Evolutionary conservation across 371 early-diverging fungal genomes (phyloP), one percentile per base, ranked within the genome.

Genomic region (Syncephalastrum monosporum): DNA sequence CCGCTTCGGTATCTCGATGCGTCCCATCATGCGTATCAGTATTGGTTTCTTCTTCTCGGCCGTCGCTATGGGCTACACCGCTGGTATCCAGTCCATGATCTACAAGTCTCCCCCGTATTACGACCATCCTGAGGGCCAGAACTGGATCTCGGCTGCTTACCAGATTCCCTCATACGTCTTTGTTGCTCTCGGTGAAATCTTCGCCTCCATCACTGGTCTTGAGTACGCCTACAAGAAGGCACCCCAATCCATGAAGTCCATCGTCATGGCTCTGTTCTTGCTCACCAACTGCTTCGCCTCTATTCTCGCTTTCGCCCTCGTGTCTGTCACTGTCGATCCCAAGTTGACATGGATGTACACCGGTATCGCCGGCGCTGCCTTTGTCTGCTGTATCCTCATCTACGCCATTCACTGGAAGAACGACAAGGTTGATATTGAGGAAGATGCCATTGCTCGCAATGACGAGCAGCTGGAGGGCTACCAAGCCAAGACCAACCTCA

Each of bases 141-240:
- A 73, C 57, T 63, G 77, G 42, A 75, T 91, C 17, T 68, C 74
- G 55, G 82, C 87, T 52, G 88, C 80, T 76, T 74, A 73, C 55
- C 89, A 89, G 64, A 64, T 87, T 27, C 87, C 86, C n/a, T 77
- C 85, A 8, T 90, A 86, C 51, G 67, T 82, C 48, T 63, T 83
- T 16, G 72, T 87, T 44, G 88, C 82, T 29, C 71, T 84, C 49
- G 82, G 86, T 24, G 87, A 85, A 75, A 82, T 87, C 42, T 87
- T 90, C 58, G 75, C 87, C 0, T 86, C 86, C 27, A 81, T 84
- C 48, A 89, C 89, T 12, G 91, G 89, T 55, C 75, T 87, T 16
- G 91, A 90, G 70, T 88, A 82, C 62, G 91, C 91, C 15, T 90
- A 79, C 82, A 84, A 79, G 63, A 82, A 84, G 64, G 89, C 91